Evolutionary conservation across 768 basidiomycete genomes (phyloP).

Genomic region (Gautieria morchelliformis): DNA sequence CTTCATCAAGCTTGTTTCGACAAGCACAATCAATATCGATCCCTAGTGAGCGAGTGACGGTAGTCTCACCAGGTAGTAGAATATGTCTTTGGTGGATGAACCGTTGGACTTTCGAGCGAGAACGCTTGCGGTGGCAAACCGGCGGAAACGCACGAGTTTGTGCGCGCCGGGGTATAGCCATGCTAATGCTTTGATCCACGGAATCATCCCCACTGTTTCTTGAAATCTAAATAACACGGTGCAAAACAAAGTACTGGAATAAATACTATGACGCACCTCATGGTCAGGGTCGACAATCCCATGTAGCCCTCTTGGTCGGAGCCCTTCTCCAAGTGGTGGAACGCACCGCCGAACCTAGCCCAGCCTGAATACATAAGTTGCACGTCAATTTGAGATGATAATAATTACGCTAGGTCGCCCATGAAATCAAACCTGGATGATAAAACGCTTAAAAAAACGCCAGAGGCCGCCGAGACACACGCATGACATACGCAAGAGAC

Average conservation of each 20-base stretch:
- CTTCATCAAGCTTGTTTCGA: too few relatives aligned
- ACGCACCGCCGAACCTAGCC: conserved; percentile 28
- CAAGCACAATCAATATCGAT: neutral
- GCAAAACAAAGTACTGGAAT: conserved; percentile 30
- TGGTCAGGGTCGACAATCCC: conserved; percentile 32
- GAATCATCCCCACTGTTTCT: conserved; percentile 15
- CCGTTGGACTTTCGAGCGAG: neutral
- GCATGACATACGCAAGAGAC: neutral
- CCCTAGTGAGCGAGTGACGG: neutral
- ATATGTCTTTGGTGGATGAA: conserved; percentile 17
- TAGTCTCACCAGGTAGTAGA: too few relatives aligned
- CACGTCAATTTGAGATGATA: neutral
- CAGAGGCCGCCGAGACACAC: neutral
- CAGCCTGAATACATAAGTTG: neutral
- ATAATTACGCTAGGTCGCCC: conserved; percentile 29
- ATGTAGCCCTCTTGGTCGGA: conserved; percentile 32
- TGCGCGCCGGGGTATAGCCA: conserved; percentile 20
- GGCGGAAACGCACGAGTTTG: conserved; percentile 16
- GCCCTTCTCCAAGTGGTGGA: conserved; percentile 27
- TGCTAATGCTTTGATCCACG: conserved; percentile 34
- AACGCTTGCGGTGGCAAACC: conserved; percentile 20
- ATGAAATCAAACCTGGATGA: conserved; percentile 31
- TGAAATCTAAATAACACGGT: conserved; percentile 25
- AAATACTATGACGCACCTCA: neutral
- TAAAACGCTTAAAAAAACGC: neutral